These are phyloP conservation scores for Salix viminalis DNA, from an alignment of 345 rosid species.

Conservation along the genomic window DNA sequence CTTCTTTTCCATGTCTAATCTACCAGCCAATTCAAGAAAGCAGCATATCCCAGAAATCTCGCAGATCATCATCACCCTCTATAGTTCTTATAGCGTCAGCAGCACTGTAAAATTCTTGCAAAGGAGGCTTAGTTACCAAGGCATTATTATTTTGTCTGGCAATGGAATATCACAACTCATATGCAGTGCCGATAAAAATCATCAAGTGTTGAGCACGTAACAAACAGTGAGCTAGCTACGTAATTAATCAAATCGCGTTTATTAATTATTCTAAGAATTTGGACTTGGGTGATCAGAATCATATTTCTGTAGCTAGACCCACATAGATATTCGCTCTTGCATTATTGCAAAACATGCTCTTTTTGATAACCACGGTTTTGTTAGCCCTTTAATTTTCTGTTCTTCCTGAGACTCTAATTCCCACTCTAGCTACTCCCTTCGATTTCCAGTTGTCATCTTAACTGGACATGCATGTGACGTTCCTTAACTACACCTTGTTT, in stretches of 20 bases:
- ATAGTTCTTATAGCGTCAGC: conserved; percentile 12
- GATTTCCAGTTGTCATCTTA: neutral
- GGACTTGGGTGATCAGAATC: neutral
- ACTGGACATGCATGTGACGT: neutral
- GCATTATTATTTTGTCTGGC: neutral
- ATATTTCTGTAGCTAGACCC: neutral
- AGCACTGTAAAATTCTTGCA: neutral
- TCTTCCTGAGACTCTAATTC: no score
- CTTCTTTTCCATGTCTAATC: neutral
- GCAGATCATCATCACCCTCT: conserved; percentile 10
- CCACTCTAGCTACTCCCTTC: neutral
- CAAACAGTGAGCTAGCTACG: neutral
- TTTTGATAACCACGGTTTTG: neutral
- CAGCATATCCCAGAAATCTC: conserved; percentile 38
- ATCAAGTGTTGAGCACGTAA: neutral
- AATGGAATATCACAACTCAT: neutral
- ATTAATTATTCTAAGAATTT: neutral
- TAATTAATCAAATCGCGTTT: neutral
- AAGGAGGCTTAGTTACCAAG: neutral
- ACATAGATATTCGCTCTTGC: neutral
- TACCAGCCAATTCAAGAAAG: neutral
- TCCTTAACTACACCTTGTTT: neutral
- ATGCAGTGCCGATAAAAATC: neutral
- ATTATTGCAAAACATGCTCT: neutral
- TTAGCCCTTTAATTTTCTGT: no score